phyloP scores from a whole-genome alignment of 2,329 filamentous ascomycete genomes.

The Juglanconis oblonga region DNA sequence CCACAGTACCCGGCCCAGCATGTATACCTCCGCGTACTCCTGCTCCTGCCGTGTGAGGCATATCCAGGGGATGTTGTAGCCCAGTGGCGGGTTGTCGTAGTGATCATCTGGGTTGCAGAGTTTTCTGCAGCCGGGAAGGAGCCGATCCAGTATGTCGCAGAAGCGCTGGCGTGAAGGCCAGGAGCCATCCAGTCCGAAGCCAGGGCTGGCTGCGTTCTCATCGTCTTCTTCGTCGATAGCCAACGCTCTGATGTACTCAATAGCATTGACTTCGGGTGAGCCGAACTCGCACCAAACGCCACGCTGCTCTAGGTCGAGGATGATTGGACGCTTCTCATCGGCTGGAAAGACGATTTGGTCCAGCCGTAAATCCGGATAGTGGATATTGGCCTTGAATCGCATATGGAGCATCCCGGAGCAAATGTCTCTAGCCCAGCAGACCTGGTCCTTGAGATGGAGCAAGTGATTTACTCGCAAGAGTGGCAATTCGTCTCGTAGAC shows the following conservation, averaged over 20 bases:
- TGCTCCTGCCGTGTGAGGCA: constrained; percentile 49
- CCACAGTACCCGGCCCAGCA: constrained; percentile 60
- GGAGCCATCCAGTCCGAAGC: constrained; percentile 32
- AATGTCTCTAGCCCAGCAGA: constrained; percentile 54
- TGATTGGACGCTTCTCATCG: constrained; percentile 42
- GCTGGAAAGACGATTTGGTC: constrained; percentile 55
- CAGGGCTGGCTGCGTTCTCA: constrained; percentile 18
- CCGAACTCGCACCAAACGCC: constrained; percentile 63
- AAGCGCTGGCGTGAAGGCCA: constrained; percentile 33
- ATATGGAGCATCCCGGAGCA: constrained; percentile 50
- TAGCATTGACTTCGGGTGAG: constrained; percentile 56
- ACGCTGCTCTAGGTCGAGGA: constrained; percentile 62
- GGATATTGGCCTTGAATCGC: constrained; percentile 41
- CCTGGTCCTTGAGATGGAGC: constrained; percentile 41
- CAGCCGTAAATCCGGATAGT: constrained; percentile 58
- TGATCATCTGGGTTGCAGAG: constrained; percentile 37
- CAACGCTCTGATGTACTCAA: constrained; percentile 56
- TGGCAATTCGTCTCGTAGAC: constrained; percentile 53
- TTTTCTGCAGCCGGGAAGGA: constrained; percentile 47
- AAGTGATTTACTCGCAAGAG: constrained; percentile 44
- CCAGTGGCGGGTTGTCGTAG: constrained; percentile 45
- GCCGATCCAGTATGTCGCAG: constrained; percentile 34
- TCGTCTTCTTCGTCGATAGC: constrained; percentile 43
- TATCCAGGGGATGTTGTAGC: constrained; percentile 57
- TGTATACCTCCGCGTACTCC: constrained; percentile 59